Evolutionary conservation across 2,329 filamentous ascomycete species (phyloP), one percentile per base, ranked within the genome.

Genomic region (Xenosphaeropsis pyriputrescens): DNA sequence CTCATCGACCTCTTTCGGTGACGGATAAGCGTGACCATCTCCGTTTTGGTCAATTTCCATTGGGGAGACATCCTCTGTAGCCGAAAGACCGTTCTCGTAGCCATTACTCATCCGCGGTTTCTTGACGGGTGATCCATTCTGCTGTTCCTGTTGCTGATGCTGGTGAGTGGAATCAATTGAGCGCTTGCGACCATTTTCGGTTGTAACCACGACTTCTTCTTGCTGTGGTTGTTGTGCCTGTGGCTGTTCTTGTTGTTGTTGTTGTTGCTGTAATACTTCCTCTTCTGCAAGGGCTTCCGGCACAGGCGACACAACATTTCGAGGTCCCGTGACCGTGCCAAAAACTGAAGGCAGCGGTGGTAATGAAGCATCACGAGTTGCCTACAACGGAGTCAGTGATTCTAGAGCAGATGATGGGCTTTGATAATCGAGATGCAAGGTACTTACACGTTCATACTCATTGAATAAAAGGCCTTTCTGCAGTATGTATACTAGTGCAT

Each of bases 401-500:
- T 26, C 22, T 5, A 26, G 22, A 9, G 3, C 8, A 26, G 22
- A 26, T 26, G 22, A 5, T 6, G 12, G 8, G 18, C 7, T 11
- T 5, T 9, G 22, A 9, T 11, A 26, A 9, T 26, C 3, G 22
- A 26, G 22, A 26, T 26, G 22, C 22, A 26, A 26, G 22, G 22
- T 35, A 49, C 51, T 37, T 50, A 56, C 53, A 42, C 44, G 42
- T 55, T 78, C 71, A 39, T 73, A 62, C 35, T 66, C 68, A 53
- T 70, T 62, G 57, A 75, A 78, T 48, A 74, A 57, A 37, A 79
- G 64, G 41, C 75, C 75, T 57, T 72, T 71, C 57, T 79, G 77
- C 46, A 79, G 58, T 45, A 76, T 62, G 41, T 67, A 67, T 41
- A 79, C 71, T 51, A 79, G 62, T 47, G 74, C 72, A 59, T 77